Percentiles rank a stretch among this genome's conserved stretches.
phyloP scores from a whole-genome alignment of 2,329 filamentous ascomycete species.

The Diaporthe sp. region DNA sequence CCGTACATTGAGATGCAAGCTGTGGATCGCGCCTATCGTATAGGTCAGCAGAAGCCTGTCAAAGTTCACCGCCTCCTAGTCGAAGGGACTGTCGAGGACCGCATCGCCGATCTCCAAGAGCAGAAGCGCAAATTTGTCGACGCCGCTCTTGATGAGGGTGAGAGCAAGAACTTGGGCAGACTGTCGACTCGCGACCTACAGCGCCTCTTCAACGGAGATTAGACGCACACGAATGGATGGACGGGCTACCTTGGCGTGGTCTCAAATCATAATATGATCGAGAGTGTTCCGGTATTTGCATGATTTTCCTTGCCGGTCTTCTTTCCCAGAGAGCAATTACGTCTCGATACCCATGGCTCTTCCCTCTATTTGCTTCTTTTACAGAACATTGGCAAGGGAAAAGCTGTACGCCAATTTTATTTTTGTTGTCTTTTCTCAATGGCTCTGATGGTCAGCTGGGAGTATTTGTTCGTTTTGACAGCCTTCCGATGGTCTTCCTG shows the following conservation, averaged over 20 bases:
- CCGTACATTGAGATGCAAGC: slow-evolving; percentile 94
- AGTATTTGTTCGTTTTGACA: background rate
- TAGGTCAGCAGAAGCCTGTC: slow-evolving; percentile 82
- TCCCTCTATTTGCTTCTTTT: background rate
- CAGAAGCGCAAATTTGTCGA: slow-evolving; percentile 84
- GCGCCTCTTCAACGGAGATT: slow-evolving; percentile 69
- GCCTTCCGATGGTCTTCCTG: background rate
- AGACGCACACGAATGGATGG: background rate
- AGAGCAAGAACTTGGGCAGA: slow-evolving; percentile 74
- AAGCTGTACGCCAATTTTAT: background rate
- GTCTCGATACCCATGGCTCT: slow-evolving; percentile 9
- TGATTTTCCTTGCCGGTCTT: background rate
- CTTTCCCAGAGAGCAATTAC: background rate
- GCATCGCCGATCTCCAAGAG: slow-evolving; percentile 84
- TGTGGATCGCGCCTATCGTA: slow-evolving; percentile 89
- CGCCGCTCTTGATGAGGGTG: slow-evolving; percentile 83
- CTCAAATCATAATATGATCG: background rate
- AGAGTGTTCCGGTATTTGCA: background rate
- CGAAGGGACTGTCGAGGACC: slow-evolving; percentile 85
- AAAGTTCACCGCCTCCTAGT: slow-evolving; percentile 86
- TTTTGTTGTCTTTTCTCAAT: background rate
- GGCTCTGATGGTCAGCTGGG: background rate
- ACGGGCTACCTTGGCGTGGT: background rate
- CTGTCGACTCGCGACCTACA: slow-evolving; percentile 76
- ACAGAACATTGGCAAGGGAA: background rate